Base-by-base conservation (phyloP, 768 basidiomycete species). In the Chalciporus sphaerocephalus region DNA sequence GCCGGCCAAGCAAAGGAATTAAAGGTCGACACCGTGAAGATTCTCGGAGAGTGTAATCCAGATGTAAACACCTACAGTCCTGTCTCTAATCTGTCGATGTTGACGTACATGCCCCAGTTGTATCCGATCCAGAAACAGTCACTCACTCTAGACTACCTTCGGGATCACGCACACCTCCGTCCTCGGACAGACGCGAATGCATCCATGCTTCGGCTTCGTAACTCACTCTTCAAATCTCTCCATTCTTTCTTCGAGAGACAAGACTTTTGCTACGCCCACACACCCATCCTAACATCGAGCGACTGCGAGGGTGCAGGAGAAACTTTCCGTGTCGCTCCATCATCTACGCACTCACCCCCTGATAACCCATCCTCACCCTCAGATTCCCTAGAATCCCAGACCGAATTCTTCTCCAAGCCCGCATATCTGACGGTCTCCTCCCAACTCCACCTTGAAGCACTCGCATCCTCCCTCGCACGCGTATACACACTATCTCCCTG, bases 251-350 rank as follows among this genome's bases (percentile, higher is more conserved):
- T 92, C 58, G 77, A 87, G 89, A 66, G 65, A n/a, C 78, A 87
- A 62, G 89, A 80, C 9, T 98, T 96, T 62, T 65, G 71, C 28
- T 80, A 87, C 58, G 76, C 78, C 12, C 84, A 96, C 57, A 87
- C 93, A 0, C 96, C 96, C 1, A 76, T 98, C 37, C 67, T 97
- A 18, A 97, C 95, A 0, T 80, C 81, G 13, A 92, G 82, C 55
- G 96, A 99, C 63, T 93, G 93, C 43, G 96, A 99, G 72, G 96
- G 94, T 11, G 94, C 87, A 6, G 95, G 96, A 16, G 94, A 98
- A 66, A 80, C 88, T 2, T 98, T 98, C 64, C 75, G 78, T 6
- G 71, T 95, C 23, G 70, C 74, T 2, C 69, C 75, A 38, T 45
- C 60, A n/a, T 44, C 57, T 10, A 9, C 54, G 10, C 17, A 16